Base-by-base conservation (phyloP, 1,284 basidiomycete species). In the Cryptococcus sp. region DNA sequence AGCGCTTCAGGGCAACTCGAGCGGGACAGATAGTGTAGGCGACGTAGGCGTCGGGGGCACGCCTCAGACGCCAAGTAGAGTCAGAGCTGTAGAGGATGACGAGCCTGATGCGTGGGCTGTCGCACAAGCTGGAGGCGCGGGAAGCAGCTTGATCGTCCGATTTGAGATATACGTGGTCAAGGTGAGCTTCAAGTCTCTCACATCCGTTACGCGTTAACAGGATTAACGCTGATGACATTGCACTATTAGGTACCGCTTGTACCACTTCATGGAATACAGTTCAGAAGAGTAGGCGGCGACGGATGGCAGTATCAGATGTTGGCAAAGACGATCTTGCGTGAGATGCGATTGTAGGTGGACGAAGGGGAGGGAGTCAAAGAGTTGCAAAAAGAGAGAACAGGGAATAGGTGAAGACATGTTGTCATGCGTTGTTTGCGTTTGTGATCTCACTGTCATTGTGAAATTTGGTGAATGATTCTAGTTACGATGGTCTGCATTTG, bases 281-380 rank as follows among this genome's bases (percentile, higher is more conserved):
- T 99, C 82, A 86, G 94, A 54, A 83, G 95, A 57, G 85, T 89
- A 0, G 86, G 90, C 46, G 94, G 94, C 3, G 93, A 97, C 67
- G 91, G 91, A 2, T 97, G 93, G 94, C 93, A 97, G 79, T 96
- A 97, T 76, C 90, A 93, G 75, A 93, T 93, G 89, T 83, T 98
- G 50, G 94, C 93, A n/a, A 86, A 92, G 71, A 84, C 93, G 58
- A 92, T 97, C 45, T 78, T 97, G 67, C 89, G 91, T 57, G 93
- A 96, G 78, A 84, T 97, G 78, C 93, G 95, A 81, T 80, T 97
- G 81, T 93, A 61, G 50, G 41, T 44, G 41, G n/a, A 22, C 41
- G n/a, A 16, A 8, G 41, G 15, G 22, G 41, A 4, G 8, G n/a
- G 8, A 7, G 13, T n/a, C 15, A 2, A 44, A 1, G 38, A 40